These are phyloP conservation scores for Herpotrichia juniperi DNA, from an alignment of 2,329 filamentous ascomycete genomes.

Conservation along the genomic window DNA sequence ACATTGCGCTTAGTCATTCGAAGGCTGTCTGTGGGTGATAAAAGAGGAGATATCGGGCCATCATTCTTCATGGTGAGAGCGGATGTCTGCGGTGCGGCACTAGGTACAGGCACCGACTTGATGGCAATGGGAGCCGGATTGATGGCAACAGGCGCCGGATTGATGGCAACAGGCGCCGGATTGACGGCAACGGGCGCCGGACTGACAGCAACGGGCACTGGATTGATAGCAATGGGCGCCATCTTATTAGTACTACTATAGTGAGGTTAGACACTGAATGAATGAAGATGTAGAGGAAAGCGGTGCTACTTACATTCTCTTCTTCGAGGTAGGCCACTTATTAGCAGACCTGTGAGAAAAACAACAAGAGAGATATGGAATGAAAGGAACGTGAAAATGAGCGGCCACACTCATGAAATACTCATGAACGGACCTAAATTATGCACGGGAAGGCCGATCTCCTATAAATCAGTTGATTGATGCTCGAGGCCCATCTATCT, in stretches of 20 bases:
- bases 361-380: slow-evolving; percentile 17
- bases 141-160: slow-evolving; percentile 16
- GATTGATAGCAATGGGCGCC: too few species aligned
- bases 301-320: background rate
- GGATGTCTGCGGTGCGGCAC: slow-evolving; percentile 11
- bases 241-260: slow-evolving; percentile 9
- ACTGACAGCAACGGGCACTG: too few species aligned
- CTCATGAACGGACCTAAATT: slow-evolving; percentile 1
- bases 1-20: slow-evolving; percentile 17
- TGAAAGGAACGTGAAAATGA: slow-evolving; percentile 12
- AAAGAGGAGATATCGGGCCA: slow-evolving; percentile 18
- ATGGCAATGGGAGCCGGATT: slow-evolving; percentile 18
- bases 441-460: slow-evolving; percentile 1
- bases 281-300: background rate
- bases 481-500: background rate
- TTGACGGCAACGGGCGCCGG: too few species aligned
- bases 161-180: too few species aligned
- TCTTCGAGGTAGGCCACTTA: background rate
- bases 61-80: slow-evolving; percentile 11
- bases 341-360: slow-evolving; percentile 4
- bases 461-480: slow-evolving; percentile 2
- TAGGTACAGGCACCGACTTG: slow-evolving; percentile 8
- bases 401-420: slow-evolving; percentile 16
- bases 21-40: slow-evolving; percentile 13
- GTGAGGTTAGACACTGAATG: background rate